phyloP scores from a whole-genome alignment of 2,329 filamentous ascomycete genomes.

The Rhynchosporium agropyri region DNA sequence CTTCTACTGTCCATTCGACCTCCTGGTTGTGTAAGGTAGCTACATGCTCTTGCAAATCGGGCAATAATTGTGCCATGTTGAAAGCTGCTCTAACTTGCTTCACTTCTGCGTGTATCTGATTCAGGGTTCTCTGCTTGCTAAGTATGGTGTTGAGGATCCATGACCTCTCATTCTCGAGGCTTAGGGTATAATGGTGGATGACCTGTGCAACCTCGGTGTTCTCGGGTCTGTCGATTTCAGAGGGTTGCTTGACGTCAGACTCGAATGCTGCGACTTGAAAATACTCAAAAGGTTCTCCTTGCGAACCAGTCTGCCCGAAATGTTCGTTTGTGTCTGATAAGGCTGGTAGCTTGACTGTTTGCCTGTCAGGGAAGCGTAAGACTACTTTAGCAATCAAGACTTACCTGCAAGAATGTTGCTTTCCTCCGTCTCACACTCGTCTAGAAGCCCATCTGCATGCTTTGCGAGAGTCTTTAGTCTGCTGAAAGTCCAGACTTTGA shows the following conservation, averaged over 20 bases:
- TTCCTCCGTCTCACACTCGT: background rate
- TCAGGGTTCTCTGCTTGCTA: background rate
- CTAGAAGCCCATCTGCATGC: background rate
- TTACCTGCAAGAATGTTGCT: background rate
- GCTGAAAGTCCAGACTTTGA: background rate
- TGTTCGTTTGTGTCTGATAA: no score
- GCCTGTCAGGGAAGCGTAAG: no score
- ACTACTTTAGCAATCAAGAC: background rate
- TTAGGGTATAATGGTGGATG: background rate
- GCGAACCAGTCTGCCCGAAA: no score
- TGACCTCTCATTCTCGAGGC: background rate
- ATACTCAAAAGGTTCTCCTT: no score
- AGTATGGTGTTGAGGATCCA: background rate
- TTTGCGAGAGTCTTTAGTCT: background rate
- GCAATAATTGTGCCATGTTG: background rate
- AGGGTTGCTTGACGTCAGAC: no score
- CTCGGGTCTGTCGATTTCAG: background rate
- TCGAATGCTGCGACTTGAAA: no score
- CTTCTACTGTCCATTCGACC: background rate
- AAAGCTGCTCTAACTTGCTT: background rate
- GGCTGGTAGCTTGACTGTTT: no score
- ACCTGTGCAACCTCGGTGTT: no score
- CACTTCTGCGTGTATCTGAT: background rate
- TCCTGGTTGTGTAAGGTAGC: background rate
- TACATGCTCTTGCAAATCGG: background rate